phyloP scores from a whole-genome alignment of 1,284 basidiomycete genomes.

The Irpex sp. region DNA sequence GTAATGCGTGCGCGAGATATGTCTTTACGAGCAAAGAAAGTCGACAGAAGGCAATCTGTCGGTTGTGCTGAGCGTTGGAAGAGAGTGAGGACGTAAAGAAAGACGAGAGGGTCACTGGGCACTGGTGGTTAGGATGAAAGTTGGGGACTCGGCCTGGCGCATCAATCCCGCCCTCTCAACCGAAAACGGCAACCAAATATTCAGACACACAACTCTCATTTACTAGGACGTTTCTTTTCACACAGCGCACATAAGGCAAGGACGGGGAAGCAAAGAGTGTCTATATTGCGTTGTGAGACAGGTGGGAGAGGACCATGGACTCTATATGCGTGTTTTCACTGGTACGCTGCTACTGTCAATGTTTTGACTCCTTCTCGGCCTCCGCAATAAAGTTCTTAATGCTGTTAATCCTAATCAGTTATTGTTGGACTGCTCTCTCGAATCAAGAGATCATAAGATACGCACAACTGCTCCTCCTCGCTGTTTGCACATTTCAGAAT shows the following conservation, averaged over 20 bases:
- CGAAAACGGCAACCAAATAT: background rate
- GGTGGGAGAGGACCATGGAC: background rate
- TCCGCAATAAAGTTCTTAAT: slow-evolving; percentile 75
- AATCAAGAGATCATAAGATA: slow-evolving; percentile 20
- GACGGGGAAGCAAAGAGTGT: background rate
- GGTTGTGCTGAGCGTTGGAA: background rate
- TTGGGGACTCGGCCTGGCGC: background rate
- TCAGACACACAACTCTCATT: background rate
- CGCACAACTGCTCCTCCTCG: slow-evolving; percentile 73
- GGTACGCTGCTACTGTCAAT: slow-evolving; percentile 13
- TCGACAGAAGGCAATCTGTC: background rate
- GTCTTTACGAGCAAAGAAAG: background rate
- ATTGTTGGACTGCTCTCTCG: slow-evolving; percentile 24
- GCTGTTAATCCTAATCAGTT: slow-evolving; percentile 51
- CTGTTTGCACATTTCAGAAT: slow-evolving; percentile 26
- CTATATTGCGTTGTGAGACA: background rate
- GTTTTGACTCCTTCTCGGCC: slow-evolving; percentile 63
- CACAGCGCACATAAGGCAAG: background rate
- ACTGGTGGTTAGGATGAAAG: background rate
- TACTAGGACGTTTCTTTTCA: background rate
- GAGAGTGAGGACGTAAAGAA: background rate
- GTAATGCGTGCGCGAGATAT: background rate
- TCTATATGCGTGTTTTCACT: background rate
- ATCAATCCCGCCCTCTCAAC: background rate
- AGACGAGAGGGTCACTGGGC: background rate